Evolutionary conservation across 176 grass and related monocot species (phyloP), one percentile per base, ranked within the genome.

Genomic region (Oryza coarctata): DNA sequence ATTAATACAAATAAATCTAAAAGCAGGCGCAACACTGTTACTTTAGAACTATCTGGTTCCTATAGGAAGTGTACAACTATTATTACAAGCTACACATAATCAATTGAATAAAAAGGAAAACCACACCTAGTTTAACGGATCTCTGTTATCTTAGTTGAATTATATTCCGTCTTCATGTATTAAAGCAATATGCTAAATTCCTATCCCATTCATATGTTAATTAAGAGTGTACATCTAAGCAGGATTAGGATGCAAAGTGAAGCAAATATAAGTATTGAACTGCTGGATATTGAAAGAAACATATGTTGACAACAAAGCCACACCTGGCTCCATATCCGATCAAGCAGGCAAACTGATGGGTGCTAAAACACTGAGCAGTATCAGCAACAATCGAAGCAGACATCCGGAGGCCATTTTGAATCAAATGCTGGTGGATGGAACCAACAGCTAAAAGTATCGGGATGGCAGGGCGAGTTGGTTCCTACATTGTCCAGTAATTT

Each of bases 291-390:
- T 68, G 67, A 64, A 76, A 71, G 35, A 85, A 90, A 86, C 25
- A 0, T 29, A 34, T 40, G 78, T 68, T 43, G 70, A 71, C 22
- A 84, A 27, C 17, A 36, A 75, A 77, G 22, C 83, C 39, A 73
- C 87, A 99, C 97, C 97, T 99, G 58, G 91, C 97, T 58, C 97
- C 97, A 92, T 99, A 99, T 90, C 97, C 97, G 58, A 99, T 94
- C 85, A 99, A 89, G 88, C 97, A 99, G 32, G 97, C 93, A 88
- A 99, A 99, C 14, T 99, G 97, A 91, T 99, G 97, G 14, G 97
- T 99, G 82, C 93, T 99, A 77, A 99, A 96, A 86, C 97, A 99
- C 83, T 99, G 97, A 87, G 97, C 97, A 85, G 97, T 99, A 66
- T 99, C 93, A 67, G 89, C 93, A 87, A 96, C 91, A 88, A 96